Base-by-base conservation (phyloP, 345 rosid genomes). In the Turritis glabra region DNA sequence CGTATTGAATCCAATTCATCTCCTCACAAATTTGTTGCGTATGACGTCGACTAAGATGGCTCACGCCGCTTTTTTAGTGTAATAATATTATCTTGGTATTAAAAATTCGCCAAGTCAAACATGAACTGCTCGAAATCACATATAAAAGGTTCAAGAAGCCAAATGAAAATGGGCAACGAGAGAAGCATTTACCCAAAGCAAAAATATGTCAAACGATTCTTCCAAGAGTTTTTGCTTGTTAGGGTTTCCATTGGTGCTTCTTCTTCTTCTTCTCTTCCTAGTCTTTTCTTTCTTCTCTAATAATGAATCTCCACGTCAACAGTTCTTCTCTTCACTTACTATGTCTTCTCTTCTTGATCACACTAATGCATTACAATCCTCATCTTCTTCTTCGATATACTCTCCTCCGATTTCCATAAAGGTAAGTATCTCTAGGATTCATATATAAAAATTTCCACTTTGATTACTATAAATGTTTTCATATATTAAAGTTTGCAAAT, bases 181-280 rank as follows among this genome's bases (percentile, higher is more conserved):
- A 72, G 57, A 58, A 38, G 17, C 69, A 29, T 64, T 40, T 52
- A 64, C 19, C 32, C 14, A 56, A 26, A 25, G 8, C 17, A 58
- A 47, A 35, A 57, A 48, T 7, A 66, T 66, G 71, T 2, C 8
- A 21, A 57, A 56, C 14, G 2, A 2, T 33, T 65, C 29, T 46
- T 51, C 27, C 15, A 67, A 51, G 30, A 27, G 52, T 27, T 32
- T 17, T 1, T 35, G 61, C 37, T 71, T 67, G 40, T 55, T 80
- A 48, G 57, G 64, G 52, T 15, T 61, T 70, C 71, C 78, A 26
- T 58, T 61, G 5, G 25, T 71, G 19, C 29, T 79, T 50, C 65
- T 80, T 56, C 51, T 80, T 32, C 58, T 80, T 50, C 41, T 80
- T 33, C 53, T 73, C 57, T 77, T 63, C 37, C 63, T 77, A 40